phyloP scores from a whole-genome alignment of 179 eudicot species.

The Silene coronaria region DNA sequence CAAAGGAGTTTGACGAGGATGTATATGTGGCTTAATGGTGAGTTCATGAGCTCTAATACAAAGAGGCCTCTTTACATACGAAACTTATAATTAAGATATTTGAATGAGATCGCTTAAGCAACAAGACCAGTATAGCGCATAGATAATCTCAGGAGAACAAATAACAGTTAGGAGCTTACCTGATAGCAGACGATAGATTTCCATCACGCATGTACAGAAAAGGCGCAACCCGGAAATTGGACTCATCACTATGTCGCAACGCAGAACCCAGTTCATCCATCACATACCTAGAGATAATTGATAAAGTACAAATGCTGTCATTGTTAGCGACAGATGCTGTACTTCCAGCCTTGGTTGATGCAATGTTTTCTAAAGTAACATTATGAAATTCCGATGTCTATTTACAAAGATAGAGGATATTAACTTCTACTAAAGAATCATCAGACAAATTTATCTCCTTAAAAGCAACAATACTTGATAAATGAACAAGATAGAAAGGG shows the following conservation, averaged over 20 bases:
- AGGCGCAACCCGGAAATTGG: slow-evolving; percentile 78
- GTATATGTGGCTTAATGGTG: no score
- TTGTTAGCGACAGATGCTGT: background rate
- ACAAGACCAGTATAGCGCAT: background rate
- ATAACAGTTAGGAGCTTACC: slow-evolving; percentile 38
- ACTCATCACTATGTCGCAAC: slow-evolving; percentile 84
- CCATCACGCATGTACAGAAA: slow-evolving; percentile 98
- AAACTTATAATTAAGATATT: background rate
- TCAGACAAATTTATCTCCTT: background rate
- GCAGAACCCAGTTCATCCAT: slow-evolving; percentile 99
- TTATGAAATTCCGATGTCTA: background rate
- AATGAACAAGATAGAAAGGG: background rate
- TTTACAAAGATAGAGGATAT: background rate
- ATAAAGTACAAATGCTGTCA: slow-evolving; percentile 19
- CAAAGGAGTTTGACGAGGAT: no score
- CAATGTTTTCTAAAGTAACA: background rate
- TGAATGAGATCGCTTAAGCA: background rate
- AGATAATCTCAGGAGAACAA: slow-evolving; percentile 7
- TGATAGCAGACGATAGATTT: slow-evolving; percentile 78
- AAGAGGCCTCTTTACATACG: no score
- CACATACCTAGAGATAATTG: slow-evolving; percentile 61
- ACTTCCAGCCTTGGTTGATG: no score
- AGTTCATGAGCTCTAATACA: no score
- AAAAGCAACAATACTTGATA: background rate
- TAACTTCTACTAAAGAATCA: background rate